phyloP scores from a whole-genome alignment of 2,329 filamentous ascomycete species.

The Pleomassaria siparia region DNA sequence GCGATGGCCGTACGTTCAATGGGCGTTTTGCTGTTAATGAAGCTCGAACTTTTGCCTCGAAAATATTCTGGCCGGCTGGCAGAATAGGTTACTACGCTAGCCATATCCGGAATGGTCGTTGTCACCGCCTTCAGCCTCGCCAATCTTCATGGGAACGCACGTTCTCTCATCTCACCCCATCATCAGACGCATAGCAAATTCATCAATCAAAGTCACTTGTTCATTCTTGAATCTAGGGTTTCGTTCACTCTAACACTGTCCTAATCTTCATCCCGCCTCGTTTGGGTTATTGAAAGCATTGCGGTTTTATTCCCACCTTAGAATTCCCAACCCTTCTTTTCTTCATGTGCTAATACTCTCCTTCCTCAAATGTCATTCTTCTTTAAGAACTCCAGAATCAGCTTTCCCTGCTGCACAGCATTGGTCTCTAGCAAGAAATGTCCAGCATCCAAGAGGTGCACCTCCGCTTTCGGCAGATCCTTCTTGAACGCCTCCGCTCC shows the following conservation, averaged over 20 bases:
- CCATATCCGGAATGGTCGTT: background rate
- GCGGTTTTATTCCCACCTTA: background rate
- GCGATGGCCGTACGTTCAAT: background rate
- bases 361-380: conserved; percentile 13
- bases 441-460: conserved; percentile 56
- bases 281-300: too few species aligned
- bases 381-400: conserved; percentile 42
- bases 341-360: background rate
- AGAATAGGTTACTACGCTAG: conserved; percentile 3
- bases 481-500: conserved; percentile 58
- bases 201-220: too few species aligned
- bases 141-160: too few species aligned
- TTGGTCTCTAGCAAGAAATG: conserved; percentile 56
- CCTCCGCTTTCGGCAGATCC: conserved; percentile 52
- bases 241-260: too few species aligned
- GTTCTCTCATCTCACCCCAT: background rate
- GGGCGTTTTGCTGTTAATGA: background rate
- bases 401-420: conserved; percentile 33
- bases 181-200: background rate
- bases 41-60: conserved; percentile 8
- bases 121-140: background rate
- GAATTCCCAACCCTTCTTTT: background rate
- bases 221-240: too few species aligned
- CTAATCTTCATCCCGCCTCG: too few species aligned
- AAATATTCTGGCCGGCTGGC: conserved; percentile 2